These are phyloP conservation scores for Hypericum perforatum DNA, from an alignment of 345 rosid genomes.

Conservation along the genomic window DNA sequence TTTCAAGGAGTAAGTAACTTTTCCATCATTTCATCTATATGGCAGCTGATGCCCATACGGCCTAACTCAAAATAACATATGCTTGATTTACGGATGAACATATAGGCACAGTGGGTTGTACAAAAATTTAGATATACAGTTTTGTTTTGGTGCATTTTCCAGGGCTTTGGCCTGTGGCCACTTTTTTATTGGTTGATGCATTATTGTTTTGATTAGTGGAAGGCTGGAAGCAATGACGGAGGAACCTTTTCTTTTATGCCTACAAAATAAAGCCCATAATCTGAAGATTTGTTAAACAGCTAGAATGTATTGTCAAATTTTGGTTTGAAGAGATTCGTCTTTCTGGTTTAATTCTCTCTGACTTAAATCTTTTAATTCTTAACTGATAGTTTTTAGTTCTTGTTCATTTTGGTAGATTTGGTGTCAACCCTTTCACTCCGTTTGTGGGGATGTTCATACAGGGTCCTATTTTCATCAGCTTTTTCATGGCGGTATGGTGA, in stretches of 20 bases:
- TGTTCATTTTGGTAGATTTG: neutral
- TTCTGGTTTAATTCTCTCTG: neutral
- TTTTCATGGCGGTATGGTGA: conserved; percentile 4
- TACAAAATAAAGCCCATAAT: too few species aligned
- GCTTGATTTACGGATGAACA: neutral
- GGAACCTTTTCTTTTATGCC: too few species aligned
- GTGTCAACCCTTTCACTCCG: conserved; percentile 4
- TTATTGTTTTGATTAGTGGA: too few species aligned
- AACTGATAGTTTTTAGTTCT: neutral
- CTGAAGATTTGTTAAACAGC: too few species aligned
- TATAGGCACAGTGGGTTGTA: too few species aligned
- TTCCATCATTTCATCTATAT: neutral
- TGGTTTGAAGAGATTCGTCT: too few species aligned
- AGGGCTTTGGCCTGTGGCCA: too few species aligned
- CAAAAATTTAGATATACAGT: too few species aligned
- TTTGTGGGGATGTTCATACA: conserved; percentile 1
- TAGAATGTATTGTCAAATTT: too few species aligned
- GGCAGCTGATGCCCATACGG: neutral
- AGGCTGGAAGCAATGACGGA: too few species aligned
- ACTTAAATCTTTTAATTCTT: neutral
- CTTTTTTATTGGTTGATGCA: too few species aligned
- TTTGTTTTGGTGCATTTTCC: too few species aligned
- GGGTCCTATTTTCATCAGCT: conserved; percentile 4
- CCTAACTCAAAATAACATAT: neutral
- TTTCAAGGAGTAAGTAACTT: conserved; percentile 4